A percentile compares a stretch with the other conserved stretches of the same genome.
These are phyloP conservation scores for Dittrichia graveolens DNA, from an alignment of 129 eudicot species.

Conservation along the genomic window DNA sequence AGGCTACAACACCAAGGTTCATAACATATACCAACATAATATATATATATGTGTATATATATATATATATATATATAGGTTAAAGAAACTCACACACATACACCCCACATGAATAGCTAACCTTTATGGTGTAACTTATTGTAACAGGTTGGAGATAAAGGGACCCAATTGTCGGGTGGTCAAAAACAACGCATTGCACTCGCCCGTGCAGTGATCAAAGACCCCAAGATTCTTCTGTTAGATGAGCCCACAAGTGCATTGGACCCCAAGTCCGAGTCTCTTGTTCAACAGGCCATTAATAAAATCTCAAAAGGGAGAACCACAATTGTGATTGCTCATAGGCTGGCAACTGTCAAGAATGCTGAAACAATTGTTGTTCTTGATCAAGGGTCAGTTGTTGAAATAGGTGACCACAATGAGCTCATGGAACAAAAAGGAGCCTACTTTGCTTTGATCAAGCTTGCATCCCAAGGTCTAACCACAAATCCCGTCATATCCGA, in stretches of 20 bases:
- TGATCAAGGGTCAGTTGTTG: conserved; percentile 69
- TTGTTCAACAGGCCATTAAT: conserved; percentile 79
- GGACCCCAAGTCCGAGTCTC: conserved; percentile 68
- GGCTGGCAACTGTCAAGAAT: conserved; percentile 77
- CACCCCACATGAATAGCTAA: no score
- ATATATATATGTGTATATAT: no score
- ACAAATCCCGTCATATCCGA: conserved; percentile 27
- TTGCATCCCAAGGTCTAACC: conserved; percentile 66
- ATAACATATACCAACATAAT: not conserved
- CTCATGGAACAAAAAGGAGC: conserved; percentile 77
- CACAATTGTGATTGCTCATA: conserved; percentile 77
- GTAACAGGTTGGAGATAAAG: conserved; percentile 75
- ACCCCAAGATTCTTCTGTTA: conserved; percentile 77
- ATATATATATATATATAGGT: not conserved
- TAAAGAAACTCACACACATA: not conserved
- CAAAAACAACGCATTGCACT: conserved; percentile 82
- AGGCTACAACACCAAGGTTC: conserved; percentile 65
- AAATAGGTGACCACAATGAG: conserved; percentile 66
- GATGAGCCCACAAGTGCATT: conserved; percentile 91
- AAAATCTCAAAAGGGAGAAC: conserved; percentile 75
- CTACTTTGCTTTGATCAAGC: conserved; percentile 58
- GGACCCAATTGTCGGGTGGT: conserved; percentile 80
- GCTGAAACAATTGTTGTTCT: conserved; percentile 67
- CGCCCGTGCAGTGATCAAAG: conserved; percentile 86
- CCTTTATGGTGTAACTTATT: not conserved